Evolutionary conservation across 2,329 filamentous ascomycete genomes (phyloP).

Genomic region (Scleromitrula shiraiana): DNA sequence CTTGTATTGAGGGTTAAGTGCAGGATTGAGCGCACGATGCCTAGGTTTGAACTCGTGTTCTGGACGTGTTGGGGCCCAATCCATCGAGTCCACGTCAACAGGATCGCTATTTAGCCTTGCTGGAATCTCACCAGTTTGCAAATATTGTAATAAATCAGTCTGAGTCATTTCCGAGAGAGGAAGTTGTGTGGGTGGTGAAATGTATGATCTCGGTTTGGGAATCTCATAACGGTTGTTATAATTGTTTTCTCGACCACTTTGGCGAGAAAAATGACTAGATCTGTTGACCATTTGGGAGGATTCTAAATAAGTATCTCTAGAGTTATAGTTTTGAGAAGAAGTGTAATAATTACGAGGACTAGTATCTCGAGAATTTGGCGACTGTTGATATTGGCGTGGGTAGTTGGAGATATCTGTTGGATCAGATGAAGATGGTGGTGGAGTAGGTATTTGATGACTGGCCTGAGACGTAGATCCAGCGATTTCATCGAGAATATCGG

Average conservation of each 20-base stretch:
- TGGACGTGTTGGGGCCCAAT: constrained; percentile 45
- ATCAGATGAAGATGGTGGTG: neutral
- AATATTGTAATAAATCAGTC: constrained; percentile 8
- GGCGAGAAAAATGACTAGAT: neutral
- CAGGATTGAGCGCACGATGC: constrained; percentile 46
- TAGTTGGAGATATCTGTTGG: neutral
- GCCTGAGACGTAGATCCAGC: neutral
- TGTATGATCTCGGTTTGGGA: neutral
- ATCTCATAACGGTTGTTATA: neutral
- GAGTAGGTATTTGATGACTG: neutral
- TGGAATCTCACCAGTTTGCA: constrained; percentile 9
- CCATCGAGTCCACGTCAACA: constrained; percentile 47
- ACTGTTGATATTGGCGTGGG: neutral
- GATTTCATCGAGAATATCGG: constrained; percentile 29
- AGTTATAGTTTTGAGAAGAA: neutral
- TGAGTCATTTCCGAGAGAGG: constrained; percentile 14
- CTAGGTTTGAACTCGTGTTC: constrained; percentile 32
- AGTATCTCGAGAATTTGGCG: neutral
- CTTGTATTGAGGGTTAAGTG: constrained; percentile 31
- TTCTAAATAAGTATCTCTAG: neutral
- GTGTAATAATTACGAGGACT: neutral
- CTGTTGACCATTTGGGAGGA: neutral
- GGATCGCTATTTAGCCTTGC: neutral
- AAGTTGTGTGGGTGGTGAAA: constrained; percentile 12
- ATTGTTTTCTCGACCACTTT: too few relatives aligned